Evolutionary conservation across 2,329 filamentous ascomycete genomes (phyloP).

Genomic region (Huntiella savannae): DNA sequence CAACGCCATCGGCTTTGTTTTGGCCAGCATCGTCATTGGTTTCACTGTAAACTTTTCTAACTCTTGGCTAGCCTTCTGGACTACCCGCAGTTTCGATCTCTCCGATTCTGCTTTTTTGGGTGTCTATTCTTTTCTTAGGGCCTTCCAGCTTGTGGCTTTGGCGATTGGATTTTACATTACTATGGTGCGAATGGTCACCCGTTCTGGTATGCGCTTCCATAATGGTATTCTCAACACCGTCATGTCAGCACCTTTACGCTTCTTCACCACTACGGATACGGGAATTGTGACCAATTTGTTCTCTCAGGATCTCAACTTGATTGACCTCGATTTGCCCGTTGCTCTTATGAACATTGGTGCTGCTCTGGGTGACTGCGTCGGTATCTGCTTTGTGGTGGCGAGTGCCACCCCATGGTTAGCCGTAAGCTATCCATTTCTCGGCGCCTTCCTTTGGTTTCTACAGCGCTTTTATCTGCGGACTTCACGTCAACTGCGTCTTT

Average conservation of each 20-base stretch:
- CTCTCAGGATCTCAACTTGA: conserved; percentile 25
- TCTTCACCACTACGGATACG: conserved; percentile 24
- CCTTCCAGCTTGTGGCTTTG: conserved; percentile 11
- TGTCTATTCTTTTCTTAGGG: conserved; percentile 13
- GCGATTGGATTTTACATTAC: background rate
- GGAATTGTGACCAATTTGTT: conserved; percentile 26
- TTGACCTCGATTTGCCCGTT: conserved; percentile 22
- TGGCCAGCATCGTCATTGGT: conserved; percentile 14
- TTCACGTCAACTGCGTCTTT: conserved; percentile 37
- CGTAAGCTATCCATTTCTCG: conserved; percentile 30
- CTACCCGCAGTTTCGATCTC: conserved; percentile 15
- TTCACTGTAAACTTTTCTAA: conserved; percentile 17
- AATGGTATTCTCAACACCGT: conserved; percentile 18
- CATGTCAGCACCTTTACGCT: conserved; percentile 21
- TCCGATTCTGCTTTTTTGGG: conserved; percentile 18
- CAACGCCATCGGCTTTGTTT: conserved; percentile 13
- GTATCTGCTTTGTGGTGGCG: conserved; percentile 29
- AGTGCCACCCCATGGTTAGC: conserved; percentile 25
- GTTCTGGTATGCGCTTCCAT: conserved; percentile 19
- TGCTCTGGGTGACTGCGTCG: conserved; percentile 17
- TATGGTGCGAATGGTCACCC: conserved; percentile 1
- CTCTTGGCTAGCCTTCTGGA: conserved; percentile 25
- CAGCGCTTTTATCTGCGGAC: conserved; percentile 41
- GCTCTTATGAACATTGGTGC: conserved; percentile 18
- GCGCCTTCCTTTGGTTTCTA: conserved; percentile 26